Evolutionary conservation across 2,329 filamentous ascomycete species (phyloP).

Genomic region (Trichoderma cornu-damae): DNA sequence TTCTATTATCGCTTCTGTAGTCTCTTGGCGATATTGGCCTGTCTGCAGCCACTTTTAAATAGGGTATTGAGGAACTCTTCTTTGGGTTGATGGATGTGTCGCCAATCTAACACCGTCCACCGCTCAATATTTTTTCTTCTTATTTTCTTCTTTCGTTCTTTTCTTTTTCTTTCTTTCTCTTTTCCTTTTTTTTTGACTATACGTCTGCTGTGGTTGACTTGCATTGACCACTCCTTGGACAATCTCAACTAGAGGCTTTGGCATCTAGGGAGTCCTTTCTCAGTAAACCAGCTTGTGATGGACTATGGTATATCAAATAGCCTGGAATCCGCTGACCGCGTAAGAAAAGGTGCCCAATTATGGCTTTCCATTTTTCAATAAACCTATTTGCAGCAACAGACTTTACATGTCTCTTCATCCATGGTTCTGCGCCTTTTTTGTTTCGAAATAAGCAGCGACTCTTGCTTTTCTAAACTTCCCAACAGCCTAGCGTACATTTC

Average conservation of each 20-base stretch:
- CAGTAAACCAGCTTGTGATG: background rate
- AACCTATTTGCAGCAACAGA: background rate
- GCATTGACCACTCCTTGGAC: slow-evolving; percentile 8
- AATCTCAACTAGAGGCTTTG: slow-evolving; percentile 11
- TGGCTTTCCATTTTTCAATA: background rate
- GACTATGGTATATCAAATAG: background rate
- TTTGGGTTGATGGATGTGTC: slow-evolving; percentile 22
- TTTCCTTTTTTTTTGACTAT: background rate
- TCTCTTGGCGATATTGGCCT: slow-evolving; percentile 9
- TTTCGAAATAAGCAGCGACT: background rate
- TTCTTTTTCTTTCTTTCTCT: background rate
- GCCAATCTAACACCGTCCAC: slow-evolving; percentile 20
- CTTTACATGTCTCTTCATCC: background rate
- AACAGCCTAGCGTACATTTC: background rate
- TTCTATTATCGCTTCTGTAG: no score
- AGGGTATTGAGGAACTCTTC: slow-evolving; percentile 15
- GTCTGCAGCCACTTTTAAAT: slow-evolving; percentile 7
- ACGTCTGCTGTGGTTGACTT: background rate
- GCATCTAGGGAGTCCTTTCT: background rate
- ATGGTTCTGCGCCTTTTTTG: background rate
- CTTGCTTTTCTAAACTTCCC: background rate
- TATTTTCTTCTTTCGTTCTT: no score
- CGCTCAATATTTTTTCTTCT: background rate
- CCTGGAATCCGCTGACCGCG: background rate
- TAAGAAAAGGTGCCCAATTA: background rate